Percentiles rank a stretch among this genome's conserved stretches.
Evolutionary conservation across 75 land plant species (phyloP).

Genomic region (Larix kaempferi): DNA sequence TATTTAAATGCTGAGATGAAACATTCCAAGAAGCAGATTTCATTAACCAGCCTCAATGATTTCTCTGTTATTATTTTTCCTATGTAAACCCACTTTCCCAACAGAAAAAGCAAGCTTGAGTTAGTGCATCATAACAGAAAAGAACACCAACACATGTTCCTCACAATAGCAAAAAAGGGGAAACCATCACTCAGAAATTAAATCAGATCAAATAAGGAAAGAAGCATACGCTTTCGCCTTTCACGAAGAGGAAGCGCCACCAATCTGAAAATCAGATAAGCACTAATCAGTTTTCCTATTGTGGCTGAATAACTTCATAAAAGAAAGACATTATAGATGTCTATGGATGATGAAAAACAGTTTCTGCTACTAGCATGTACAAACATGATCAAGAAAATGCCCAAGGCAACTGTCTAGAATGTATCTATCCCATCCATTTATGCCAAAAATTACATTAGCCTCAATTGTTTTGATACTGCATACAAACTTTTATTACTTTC

Average conservation of each 20-base stretch:
- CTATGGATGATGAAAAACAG: not conserved
- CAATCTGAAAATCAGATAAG: constrained; percentile 48
- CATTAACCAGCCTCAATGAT: not conserved
- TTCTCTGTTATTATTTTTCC: too few relatives aligned
- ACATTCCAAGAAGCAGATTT: not conserved
- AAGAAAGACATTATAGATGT: not conserved
- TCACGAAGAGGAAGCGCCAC: constrained; percentile 60
- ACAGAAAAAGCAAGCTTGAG: not conserved
- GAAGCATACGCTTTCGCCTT: constrained; percentile 65
- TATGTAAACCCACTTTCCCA: not conserved
- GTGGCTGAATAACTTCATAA: not conserved
- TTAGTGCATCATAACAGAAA: not conserved
- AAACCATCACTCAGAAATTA: not conserved
- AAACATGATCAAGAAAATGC: not conserved
- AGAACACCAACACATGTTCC: not conserved
- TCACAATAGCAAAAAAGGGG: not conserved
- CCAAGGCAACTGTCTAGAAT: too few relatives aligned
- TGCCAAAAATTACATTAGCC: too few relatives aligned
- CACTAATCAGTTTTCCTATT: not conserved
- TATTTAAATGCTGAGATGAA: not conserved
- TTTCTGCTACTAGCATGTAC: not conserved
- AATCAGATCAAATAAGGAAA: constrained; percentile 5
- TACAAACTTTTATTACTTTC: too few relatives aligned
- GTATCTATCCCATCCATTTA: too few relatives aligned
- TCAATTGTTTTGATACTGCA: too few relatives aligned